These are phyloP conservation scores for Parathielavia appendiculata DNA, from an alignment of 495 filamentous ascomycete genomes.

Conservation along the genomic window DNA sequence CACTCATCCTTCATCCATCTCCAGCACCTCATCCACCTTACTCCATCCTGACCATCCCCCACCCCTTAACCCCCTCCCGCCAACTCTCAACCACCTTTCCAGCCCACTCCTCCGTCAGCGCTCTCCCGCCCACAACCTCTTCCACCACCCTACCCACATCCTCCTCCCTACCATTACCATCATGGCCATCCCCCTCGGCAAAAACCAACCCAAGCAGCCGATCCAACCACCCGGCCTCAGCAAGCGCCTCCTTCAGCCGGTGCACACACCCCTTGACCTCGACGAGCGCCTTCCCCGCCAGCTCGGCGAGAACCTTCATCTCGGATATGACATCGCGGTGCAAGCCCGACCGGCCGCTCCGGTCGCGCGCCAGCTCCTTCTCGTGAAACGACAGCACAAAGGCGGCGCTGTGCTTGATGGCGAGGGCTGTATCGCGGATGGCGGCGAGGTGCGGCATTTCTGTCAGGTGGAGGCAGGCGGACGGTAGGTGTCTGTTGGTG, in stretches of 20 bases:
- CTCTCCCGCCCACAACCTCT: slow-evolving; percentile 26
- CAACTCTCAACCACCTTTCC: slow-evolving; percentile 41
- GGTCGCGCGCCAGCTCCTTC: slow-evolving; percentile 35
- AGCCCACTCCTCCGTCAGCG: slow-evolving; percentile 38
- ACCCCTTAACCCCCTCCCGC: slow-evolving; percentile 41
- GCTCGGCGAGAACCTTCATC: slow-evolving; percentile 33
- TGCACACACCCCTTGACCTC: slow-evolving; percentile 33
- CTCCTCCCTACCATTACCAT: slow-evolving; percentile 17
- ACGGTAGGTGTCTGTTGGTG: neutral
- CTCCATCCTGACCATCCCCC: slow-evolving; percentile 33
- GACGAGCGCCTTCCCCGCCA: slow-evolving; percentile 26
- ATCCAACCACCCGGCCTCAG: slow-evolving; percentile 40
- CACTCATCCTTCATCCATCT: too few relatives aligned
- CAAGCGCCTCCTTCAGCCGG: slow-evolving; percentile 29
- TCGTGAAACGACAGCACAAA: slow-evolving; percentile 35
- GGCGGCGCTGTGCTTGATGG: slow-evolving; percentile 29
- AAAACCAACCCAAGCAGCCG: slow-evolving; percentile 27
- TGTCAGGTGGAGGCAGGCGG: slow-evolving; percentile 12
- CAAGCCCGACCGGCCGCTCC: slow-evolving; percentile 32
- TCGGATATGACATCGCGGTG: slow-evolving; percentile 35
- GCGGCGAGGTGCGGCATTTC: slow-evolving; percentile 30
- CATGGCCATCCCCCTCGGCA: slow-evolving; percentile 3
- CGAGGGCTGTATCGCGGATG: slow-evolving; percentile 37
- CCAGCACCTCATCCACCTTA: slow-evolving; percentile 6
- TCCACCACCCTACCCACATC: slow-evolving; percentile 23